phyloP scores from a whole-genome alignment of 441 rosid species.

The Rhodomyrtus psidioides region DNA sequence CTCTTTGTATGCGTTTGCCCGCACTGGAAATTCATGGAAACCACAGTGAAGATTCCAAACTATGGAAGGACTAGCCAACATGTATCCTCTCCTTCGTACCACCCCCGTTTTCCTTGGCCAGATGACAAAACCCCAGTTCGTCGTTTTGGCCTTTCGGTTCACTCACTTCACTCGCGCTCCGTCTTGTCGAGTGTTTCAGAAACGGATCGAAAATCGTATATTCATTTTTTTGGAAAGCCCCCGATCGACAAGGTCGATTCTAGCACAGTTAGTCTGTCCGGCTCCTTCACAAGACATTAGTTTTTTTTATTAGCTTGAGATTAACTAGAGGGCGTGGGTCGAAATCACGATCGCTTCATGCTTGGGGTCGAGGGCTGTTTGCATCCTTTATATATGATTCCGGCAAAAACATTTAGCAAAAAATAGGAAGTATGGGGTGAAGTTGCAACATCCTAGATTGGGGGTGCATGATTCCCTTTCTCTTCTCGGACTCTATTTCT shows the following conservation, averaged over 20 bases:
- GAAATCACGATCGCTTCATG: background rate
- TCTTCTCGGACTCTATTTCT: too few species aligned
- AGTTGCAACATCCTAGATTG: too few species aligned
- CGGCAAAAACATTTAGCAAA: background rate
- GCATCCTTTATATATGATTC: background rate
- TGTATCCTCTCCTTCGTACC: background rate
- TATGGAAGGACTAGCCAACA: background rate
- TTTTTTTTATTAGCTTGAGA: background rate
- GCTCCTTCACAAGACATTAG: background rate
- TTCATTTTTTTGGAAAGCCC: background rate
- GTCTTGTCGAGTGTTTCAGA: background rate
- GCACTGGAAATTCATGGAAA: conserved; percentile 1
- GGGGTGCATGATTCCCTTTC: too few species aligned
- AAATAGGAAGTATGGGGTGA: background rate
- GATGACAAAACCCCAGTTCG: conserved; percentile 4
- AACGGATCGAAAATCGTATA: background rate
- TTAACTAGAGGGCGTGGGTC: background rate
- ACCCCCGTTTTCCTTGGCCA: background rate
- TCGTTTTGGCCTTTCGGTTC: background rate
- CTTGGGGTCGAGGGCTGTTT: background rate
- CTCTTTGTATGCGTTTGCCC: background rate
- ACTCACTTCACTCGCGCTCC: background rate
- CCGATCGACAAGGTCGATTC: background rate
- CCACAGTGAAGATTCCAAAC: conserved; percentile 21
- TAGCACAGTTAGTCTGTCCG: background rate